phyloP scores from a whole-genome alignment of 495 filamentous ascomycete species.

The Chlorociboria aeruginascens region DNA sequence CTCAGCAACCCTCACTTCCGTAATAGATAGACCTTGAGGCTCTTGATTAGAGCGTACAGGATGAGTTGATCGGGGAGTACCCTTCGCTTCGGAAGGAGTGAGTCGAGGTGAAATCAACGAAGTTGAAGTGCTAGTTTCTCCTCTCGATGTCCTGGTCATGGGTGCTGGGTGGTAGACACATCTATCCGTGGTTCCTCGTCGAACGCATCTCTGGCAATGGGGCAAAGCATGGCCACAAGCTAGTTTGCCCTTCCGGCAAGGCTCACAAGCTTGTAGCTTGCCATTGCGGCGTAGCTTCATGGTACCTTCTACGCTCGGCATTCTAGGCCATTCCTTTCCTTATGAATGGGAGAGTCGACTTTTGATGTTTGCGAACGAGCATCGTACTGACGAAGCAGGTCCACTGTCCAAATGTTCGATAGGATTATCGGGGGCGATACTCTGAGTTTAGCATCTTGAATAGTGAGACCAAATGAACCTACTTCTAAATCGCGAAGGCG shows the following conservation, averaged over 20 bases:
- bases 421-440: too few relatives aligned
- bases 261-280: slow-evolving; percentile 39
- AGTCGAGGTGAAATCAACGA: neutral
- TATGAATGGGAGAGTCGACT: too few relatives aligned
- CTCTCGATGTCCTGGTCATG: slow-evolving; percentile 13
- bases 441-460: too few relatives aligned
- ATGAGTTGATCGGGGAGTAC: neutral
- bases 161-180: slow-evolving; percentile 20
- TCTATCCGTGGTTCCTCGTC: slow-evolving; percentile 24
- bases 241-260: slow-evolving; percentile 40
- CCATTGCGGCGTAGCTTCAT: slow-evolving; percentile 30
- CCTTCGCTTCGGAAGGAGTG: neutral
- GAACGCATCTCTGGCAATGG: slow-evolving; percentile 30
- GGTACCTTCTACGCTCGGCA: too few relatives aligned
- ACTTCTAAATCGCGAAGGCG: too few relatives aligned
- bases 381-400: too few relatives aligned
- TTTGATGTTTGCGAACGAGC: too few relatives aligned
- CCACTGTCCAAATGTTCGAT: too few relatives aligned
- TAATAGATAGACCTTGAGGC: neutral
- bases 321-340: too few relatives aligned
- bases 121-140: neutral
- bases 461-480: too few relatives aligned
- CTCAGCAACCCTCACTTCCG: too few relatives aligned
- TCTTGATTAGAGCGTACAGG: neutral
- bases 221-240: slow-evolving; percentile 38